These are phyloP conservation scores for Kockiozyma suomiensis DNA, from an alignment of 805 yeast genomes.

Conservation along the genomic window DNA sequence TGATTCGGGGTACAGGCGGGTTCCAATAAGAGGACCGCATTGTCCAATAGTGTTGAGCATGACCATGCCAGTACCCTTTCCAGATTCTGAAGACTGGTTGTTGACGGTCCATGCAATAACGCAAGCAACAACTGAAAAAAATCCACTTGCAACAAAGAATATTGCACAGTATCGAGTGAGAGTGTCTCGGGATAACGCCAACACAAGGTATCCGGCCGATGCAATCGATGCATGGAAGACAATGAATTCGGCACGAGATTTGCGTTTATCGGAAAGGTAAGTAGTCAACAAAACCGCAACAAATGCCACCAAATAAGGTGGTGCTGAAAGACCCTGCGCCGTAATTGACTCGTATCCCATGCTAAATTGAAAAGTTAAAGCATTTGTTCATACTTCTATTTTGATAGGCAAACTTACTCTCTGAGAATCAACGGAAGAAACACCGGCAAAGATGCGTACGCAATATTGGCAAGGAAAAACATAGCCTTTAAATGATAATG, in stretches of 20 bases:
- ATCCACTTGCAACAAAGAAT: slow-evolving; percentile 38
- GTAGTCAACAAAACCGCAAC: slow-evolving; percentile 49
- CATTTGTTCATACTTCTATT: not conserved
- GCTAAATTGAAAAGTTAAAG: slow-evolving; percentile 1
- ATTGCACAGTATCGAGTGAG: slow-evolving; percentile 40
- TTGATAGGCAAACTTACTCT: slow-evolving; percentile 18
- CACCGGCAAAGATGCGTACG: slow-evolving; percentile 33
- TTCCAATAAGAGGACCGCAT: slow-evolving; percentile 40
- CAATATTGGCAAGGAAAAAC: slow-evolving; percentile 33
- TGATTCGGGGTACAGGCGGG: slow-evolving; percentile 37
- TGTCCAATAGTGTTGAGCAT: slow-evolving; percentile 40
- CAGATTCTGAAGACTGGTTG: slow-evolving; percentile 39
- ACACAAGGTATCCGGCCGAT: slow-evolving; percentile 36
- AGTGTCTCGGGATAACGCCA: slow-evolving; percentile 35
- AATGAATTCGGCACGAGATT: slow-evolving; percentile 37
- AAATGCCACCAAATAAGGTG: slow-evolving; percentile 60
- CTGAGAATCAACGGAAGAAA: slow-evolving; percentile 55
- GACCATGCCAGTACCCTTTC: slow-evolving; percentile 40
- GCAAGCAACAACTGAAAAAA: slow-evolving; percentile 38
- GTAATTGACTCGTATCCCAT: slow-evolving; percentile 54
- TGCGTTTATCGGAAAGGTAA: slow-evolving; percentile 45
- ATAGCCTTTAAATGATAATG: slow-evolving; percentile 13
- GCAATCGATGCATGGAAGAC: slow-evolving; percentile 29
- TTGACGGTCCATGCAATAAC: slow-evolving; percentile 39
- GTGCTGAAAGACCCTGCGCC: slow-evolving; percentile 60